These are phyloP conservation scores for Umbelopsis sp. DNA, from an alignment of 192 early-diverging fungal species.

Conservation along the genomic window DNA sequence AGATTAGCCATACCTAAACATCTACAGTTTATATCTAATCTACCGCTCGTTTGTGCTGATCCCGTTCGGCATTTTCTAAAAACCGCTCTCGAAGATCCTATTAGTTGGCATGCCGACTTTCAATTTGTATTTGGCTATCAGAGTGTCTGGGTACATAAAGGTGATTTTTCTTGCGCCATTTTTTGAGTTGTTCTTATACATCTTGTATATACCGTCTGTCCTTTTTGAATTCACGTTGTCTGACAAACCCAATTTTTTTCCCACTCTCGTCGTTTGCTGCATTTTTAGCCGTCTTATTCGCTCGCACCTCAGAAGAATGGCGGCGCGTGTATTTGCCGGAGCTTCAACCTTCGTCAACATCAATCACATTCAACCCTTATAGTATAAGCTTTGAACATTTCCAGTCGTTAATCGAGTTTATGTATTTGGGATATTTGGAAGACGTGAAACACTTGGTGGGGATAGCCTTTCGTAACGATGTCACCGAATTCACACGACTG, in stretches of 20 bases:
- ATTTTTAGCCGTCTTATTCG: neutral
- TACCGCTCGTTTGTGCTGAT: neutral
- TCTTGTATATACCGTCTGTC: neutral
- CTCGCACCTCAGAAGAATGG: conserved; percentile 11
- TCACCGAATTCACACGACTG: conserved; percentile 19
- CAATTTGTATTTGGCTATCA: conserved; percentile 16
- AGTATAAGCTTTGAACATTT: conserved; percentile 3
- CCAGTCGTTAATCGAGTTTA: neutral
- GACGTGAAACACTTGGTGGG: conserved; percentile 10
- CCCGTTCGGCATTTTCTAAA: conserved; percentile 13
- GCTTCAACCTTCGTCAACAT: neutral
- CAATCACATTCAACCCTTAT: neutral
- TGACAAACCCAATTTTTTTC: neutral
- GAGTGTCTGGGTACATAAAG: conserved; percentile 6
- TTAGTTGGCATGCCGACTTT: conserved; percentile 17
- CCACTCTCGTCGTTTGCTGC: no score
- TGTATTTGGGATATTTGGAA: conserved; percentile 14
- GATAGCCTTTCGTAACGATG: conserved; percentile 15
- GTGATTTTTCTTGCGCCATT: neutral
- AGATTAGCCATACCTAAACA: conserved; percentile 6
- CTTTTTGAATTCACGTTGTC: neutral
- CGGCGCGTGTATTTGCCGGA: conserved; percentile 5
- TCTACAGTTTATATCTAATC: neutral
- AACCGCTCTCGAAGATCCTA: neutral
- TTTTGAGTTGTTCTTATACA: neutral